These are phyloP conservation scores for Exophiala xenobiotica DNA, from an alignment of 2,329 filamentous ascomycete species.

Conservation along the genomic window DNA sequence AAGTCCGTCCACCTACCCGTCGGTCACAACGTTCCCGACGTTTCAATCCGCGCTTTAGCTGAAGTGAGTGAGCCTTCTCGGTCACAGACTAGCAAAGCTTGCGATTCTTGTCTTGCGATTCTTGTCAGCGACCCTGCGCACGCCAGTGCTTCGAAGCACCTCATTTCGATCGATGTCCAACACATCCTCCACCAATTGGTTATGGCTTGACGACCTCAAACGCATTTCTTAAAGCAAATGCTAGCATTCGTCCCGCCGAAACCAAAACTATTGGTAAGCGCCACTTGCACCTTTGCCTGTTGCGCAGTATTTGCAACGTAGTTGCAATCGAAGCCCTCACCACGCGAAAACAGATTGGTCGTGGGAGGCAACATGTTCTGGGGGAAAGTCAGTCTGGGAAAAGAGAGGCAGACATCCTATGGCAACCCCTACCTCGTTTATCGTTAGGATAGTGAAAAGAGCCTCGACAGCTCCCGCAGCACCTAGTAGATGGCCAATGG, in stretches of 20 bases:
- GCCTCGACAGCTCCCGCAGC: slow-evolving; percentile 90
- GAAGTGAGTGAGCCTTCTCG: no score
- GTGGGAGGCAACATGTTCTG: slow-evolving; percentile 82
- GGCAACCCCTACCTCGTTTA: slow-evolving; percentile 65
- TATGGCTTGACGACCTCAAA: background rate
- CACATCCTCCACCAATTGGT: no score
- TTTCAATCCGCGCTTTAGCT: no score
- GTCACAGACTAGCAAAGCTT: no score
- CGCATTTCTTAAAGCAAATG: slow-evolving; percentile 43
- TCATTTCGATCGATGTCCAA: no score
- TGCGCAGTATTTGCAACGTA: slow-evolving; percentile 75
- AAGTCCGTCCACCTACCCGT: no score
- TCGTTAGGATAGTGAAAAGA: slow-evolving; percentile 76
- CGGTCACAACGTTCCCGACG: no score
- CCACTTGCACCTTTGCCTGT: slow-evolving; percentile 67
- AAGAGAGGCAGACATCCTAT: background rate
- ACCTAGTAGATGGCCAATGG: slow-evolving; percentile 85
- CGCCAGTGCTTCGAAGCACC: no score
- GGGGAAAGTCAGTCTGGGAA: background rate
- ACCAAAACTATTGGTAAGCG: slow-evolving; percentile 92
- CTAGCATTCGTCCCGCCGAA: slow-evolving; percentile 96
- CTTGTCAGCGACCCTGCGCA: no score
- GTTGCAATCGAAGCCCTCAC: slow-evolving; percentile 73
- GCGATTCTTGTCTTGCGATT: no score
- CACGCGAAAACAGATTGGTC: slow-evolving; percentile 70